phyloP scores from a whole-genome alignment of 495 filamentous ascomycete species.

The Durotheca rogersii region DNA sequence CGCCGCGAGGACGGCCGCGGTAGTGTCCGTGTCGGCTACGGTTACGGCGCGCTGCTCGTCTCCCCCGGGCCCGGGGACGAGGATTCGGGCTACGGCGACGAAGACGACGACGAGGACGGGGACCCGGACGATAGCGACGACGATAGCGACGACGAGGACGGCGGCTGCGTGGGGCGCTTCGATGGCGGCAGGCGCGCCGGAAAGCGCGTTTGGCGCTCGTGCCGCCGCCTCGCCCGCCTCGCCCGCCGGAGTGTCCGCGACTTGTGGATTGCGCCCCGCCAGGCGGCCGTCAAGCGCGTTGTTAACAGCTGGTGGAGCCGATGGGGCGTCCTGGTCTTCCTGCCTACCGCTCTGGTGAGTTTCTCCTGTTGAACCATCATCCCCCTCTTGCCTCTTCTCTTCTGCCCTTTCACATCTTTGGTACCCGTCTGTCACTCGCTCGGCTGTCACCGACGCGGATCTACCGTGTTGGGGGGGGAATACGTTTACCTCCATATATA shows the following conservation, averaged over 20 bases:
- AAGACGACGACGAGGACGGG: conserved; percentile 25
- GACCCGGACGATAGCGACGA: conserved; percentile 31
- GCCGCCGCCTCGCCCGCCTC: conserved; percentile 33
- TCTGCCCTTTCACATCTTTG: too few species aligned
- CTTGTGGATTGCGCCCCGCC: conserved; percentile 57
- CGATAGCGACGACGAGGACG: not conserved
- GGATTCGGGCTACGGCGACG: conserved; percentile 24
- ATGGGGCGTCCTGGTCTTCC: conserved; percentile 54
- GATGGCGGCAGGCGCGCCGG: too few species aligned
- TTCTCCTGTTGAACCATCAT: too few species aligned
- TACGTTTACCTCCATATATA: too few species aligned
- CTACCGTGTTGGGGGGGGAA: too few species aligned
- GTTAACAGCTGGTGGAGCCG: conserved; percentile 60
- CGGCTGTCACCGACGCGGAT: too few species aligned
- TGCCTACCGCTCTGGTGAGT: conserved; percentile 60
- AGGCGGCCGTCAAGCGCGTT: conserved; percentile 50
- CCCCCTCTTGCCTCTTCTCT: too few species aligned
- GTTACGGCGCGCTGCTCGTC: conserved; percentile 41
- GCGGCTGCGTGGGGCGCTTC: not conserved
- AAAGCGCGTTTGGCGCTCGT: conserved; percentile 16
- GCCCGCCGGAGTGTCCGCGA: conserved; percentile 48
- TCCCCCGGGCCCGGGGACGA: conserved; percentile 37
- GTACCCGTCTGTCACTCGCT: too few species aligned
- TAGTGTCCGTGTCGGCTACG: conserved; percentile 53
- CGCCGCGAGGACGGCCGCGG: conserved; percentile 34